Conservation (phyloP, 1,139 yeast genomes). For the Nakaseomyces uthaithaninus region DNA sequence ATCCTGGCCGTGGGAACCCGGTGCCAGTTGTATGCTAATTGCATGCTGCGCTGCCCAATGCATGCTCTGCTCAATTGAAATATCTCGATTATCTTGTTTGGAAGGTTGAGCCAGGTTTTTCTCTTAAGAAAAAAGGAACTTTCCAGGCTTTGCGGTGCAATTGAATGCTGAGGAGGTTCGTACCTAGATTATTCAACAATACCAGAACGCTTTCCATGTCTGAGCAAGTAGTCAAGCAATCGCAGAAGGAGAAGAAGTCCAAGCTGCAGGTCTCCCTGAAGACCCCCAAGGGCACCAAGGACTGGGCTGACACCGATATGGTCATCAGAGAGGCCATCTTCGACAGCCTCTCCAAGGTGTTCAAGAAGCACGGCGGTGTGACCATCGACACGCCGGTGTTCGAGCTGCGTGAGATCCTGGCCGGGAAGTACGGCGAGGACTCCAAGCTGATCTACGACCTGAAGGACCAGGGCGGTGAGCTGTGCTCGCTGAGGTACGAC, state of each 20-base stretch:
- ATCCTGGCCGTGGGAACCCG: too few species aligned
- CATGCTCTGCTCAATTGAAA: too few species aligned
- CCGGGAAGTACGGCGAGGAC: conserved; percentile 98
- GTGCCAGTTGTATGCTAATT: too few species aligned
- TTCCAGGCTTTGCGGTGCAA: too few species aligned
- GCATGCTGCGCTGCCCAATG: too few species aligned
- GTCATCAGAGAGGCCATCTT: conserved; percentile 84
- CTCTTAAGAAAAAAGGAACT: background rate
- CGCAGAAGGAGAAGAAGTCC: conserved; percentile 27
- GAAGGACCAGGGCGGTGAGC: conserved; percentile 97
- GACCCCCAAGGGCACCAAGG: conserved; percentile 96
- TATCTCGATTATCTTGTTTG: too few species aligned
- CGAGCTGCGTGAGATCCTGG: conserved; percentile 85
- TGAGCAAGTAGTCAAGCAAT: conserved; percentile 7
- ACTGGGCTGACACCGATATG: conserved; percentile 98
- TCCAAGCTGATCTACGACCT: conserved; percentile 89
- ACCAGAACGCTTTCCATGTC: too few species aligned
- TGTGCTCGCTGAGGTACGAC: conserved; percentile 90
- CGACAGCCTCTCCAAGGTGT: conserved; percentile 56
- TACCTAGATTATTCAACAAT: too few species aligned
- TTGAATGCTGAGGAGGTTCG: background rate
- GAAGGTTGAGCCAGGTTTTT: too few species aligned
- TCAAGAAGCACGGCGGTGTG: conserved; percentile 95
- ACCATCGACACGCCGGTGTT: conserved; percentile 97
- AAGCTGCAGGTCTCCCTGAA: conserved; percentile 61